Evolutionary conservation across 495 filamentous ascomycete genomes (phyloP), one percentile per base, ranked within the genome.

Genomic region (Lophiotrema nucula): DNA sequence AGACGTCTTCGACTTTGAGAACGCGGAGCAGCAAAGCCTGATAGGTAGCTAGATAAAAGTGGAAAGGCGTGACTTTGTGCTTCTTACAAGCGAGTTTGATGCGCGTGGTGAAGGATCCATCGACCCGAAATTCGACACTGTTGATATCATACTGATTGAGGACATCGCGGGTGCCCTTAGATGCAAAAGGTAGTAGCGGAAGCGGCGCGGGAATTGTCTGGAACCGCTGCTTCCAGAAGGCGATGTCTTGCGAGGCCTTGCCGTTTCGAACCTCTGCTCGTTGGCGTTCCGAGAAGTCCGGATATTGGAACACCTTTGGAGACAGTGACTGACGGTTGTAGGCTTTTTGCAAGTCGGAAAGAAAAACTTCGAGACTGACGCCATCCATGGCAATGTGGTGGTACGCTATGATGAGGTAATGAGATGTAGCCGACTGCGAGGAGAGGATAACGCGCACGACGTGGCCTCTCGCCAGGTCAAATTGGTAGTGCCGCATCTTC

Each of bases 31-130:
- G 62, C 25, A 79, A 26, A 11, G 64, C 35, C 55, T 41, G 69
- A 57, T 66, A 74, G 71, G 0, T 65, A 0, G 75, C 68, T 1
- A 79, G 65, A 45, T 76, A 70, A 66, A 79, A 74, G 35, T 79
- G 76, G 60, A 78, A 81, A n/a, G 52, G 44, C 15, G 46, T 60
- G n/a, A 26, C 25, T 16, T 45, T 28, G 3, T 49, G 19, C 21
- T 13, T 41, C 23, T 69, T 72, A 15, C 26, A 19, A 4, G 39
- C 53, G 19, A 43, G 1, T 39, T 56, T 56, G 22, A 56, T 22
- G 37, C 31, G 41, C 18, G 41, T n/a, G 10, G 13, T 27, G n/a
- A 56, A 16, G 15, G 1, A 21, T 2, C 38, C 11, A 2, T 33
- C 39, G 22, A 54, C 2, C n/a, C 23, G 37, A 6, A 2, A 18